These are phyloP conservation scores for Didymella segeticola DNA, from an alignment of 2,329 filamentous ascomycete genomes.

Conservation along the genomic window DNA sequence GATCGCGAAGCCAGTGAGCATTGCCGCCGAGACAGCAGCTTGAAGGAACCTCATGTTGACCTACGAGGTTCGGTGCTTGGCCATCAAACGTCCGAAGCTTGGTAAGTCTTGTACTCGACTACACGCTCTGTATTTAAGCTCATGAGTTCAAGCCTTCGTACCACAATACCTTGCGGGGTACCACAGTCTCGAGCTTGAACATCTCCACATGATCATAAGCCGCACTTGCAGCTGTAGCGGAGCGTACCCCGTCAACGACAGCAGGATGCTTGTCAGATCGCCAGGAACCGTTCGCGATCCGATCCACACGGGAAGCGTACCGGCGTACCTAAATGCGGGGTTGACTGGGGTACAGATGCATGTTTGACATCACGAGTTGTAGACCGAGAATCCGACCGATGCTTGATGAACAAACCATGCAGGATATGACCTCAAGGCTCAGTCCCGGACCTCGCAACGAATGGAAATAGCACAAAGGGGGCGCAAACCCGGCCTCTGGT, in stretches of 20 bases:
- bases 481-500: background rate
- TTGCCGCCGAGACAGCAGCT: background rate
- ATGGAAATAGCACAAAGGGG: background rate
- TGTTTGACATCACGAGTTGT: conserved; percentile 2
- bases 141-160: background rate
- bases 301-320: background rate
- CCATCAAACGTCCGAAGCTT: background rate
- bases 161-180: background rate
- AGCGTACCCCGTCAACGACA: background rate
- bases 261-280: background rate
- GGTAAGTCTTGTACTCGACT: background rate
- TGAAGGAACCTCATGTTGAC: background rate
- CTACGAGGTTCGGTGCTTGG: background rate
- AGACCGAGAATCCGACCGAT: conserved; percentile 7
- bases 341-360: background rate
- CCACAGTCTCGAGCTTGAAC: background rate
- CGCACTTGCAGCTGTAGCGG: conserved; percentile 1
- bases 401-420: background rate
- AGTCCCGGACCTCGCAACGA: background rate
- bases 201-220: background rate
- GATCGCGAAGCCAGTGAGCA: background rate
- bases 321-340: conserved; percentile 1
- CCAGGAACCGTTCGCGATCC: background rate
- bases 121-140: conserved; percentile 9
- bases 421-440: background rate